These are phyloP conservation scores for Coccinonectria pachysandricola DNA, from an alignment of 2,329 filamentous ascomycete genomes.

Conservation along the genomic window DNA sequence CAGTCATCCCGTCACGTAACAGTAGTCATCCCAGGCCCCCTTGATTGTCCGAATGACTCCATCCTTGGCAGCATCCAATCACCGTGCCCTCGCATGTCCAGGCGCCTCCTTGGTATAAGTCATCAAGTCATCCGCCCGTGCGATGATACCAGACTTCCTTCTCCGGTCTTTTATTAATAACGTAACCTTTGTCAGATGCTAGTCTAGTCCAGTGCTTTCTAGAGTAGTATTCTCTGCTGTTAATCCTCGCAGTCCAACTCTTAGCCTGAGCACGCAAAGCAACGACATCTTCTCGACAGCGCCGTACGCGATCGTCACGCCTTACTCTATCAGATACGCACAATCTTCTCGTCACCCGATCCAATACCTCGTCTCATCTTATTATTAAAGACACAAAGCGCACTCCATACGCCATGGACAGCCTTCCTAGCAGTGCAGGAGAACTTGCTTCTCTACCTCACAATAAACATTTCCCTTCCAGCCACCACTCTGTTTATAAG, in stretches of 20 bases:
- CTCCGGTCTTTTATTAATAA: too few species aligned
- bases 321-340: constrained; percentile 3
- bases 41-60: constrained; percentile 18
- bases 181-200: too few species aligned
- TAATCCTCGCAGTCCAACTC: too few species aligned
- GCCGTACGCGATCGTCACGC: constrained; percentile 6
- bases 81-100: constrained; percentile 8
- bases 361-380: too few species aligned
- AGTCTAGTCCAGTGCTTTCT: too few species aligned
- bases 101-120: constrained; percentile 15
- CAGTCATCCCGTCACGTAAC: constrained; percentile 2
- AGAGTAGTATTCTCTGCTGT: too few species aligned
- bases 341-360: too few species aligned
- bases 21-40: constrained; percentile 5
- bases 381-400: constrained; percentile 1
- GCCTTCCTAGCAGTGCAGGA: constrained; percentile 11
- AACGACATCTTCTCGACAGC: too few species aligned
- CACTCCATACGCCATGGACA: not conserved
- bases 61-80: constrained; percentile 13
- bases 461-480: constrained; percentile 12
- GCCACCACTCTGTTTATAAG: constrained; percentile 2
- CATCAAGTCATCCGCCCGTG: too few species aligned
- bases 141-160: too few species aligned
- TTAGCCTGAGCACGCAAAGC: too few species aligned
- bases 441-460: constrained; percentile 10